Base-by-base conservation (phyloP, 495 filamentous ascomycete species). In the Aspergillus nidulans region DNA sequence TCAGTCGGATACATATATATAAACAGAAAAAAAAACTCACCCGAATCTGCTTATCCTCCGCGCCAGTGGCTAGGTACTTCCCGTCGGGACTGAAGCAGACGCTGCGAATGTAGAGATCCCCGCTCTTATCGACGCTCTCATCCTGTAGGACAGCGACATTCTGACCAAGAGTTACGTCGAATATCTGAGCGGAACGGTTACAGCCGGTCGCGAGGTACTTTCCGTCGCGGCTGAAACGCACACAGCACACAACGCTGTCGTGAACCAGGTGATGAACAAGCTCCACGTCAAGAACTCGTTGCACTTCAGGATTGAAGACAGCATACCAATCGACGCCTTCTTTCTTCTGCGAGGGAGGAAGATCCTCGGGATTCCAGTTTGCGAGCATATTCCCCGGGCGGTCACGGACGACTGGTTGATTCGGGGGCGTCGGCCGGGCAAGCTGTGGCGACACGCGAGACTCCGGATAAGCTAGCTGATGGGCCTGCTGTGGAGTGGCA, bases 21-120 rank as follows among this genome's bases (percentile, higher is more conserved):
- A 21, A 57, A 36, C 20, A 9, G 7, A 26, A 30, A 7, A 46
- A 51, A 45, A 25, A n/a, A 77, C 87, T 75, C 79, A 92, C 90
- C 51, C 90, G 77, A 70, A 95, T 95, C 66, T 91, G 81, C 72
- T 95, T 95, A 70, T 95, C 90, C 63, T 95, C 90, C 6, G 90
- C 90, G 60, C 90, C 90, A 23, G 90, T 95, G 4, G 90, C 90
- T 24, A 95, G 82, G 52, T 88, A 95, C 69, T 88, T 86, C 42
- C 90, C 90, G 68, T 95, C 90, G 1, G 90, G 90, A 66, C 90
- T 94, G 76, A 95, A 95, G 71, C 90, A 95, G 28, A 95, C 90
- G 63, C 90, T 95, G 61, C 90, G 75, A 60, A 95, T 95, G 64
- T 95, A 95, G 16, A 95, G 76, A 71, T 95, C 90, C 3, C 90